Evolutionary conservation across 179 eudicot genomes (phyloP).

Genomic region (Carnegiea gigantea): DNA sequence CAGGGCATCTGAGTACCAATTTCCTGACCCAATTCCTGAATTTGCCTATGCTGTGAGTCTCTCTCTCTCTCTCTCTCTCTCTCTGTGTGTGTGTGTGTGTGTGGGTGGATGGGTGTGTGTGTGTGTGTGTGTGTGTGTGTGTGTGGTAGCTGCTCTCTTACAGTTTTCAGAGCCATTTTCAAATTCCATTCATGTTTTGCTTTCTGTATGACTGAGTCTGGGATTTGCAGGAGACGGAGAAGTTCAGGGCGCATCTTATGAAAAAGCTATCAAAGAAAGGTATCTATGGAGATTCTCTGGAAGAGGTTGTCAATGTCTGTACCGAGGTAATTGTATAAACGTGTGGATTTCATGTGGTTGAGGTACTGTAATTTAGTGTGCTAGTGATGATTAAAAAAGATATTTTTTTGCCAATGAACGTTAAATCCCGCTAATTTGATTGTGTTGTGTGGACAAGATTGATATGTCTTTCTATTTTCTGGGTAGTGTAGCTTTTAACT

Average conservation of each 20-base stretch:
- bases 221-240: conserved; percentile 68
- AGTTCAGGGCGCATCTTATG: conserved; percentile 58
- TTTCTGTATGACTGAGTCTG: background rate
- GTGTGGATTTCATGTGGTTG: background rate
- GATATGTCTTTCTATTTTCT: background rate
- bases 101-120: too few relatives aligned
- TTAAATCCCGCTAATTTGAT: background rate
- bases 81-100: too few relatives aligned
- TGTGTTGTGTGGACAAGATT: background rate
- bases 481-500: background rate
- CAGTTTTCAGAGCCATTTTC: background rate
- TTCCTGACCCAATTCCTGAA: conserved; percentile 94
- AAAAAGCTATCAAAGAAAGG: conserved; percentile 59
- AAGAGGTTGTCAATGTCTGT: conserved; percentile 69
- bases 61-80: background rate
- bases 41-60: conserved; percentile 66
- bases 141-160: background rate
- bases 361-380: background rate
- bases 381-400: background rate
- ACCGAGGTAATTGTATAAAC: conserved; percentile 50
- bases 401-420: background rate
- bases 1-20: conserved; percentile 71
- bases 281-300: conserved; percentile 63
- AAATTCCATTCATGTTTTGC: background rate
- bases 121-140: too few relatives aligned